Evolutionary conservation across 2,329 filamentous ascomycete genomes (phyloP).

Genomic region (Aspergillus novoparasiticus): DNA sequence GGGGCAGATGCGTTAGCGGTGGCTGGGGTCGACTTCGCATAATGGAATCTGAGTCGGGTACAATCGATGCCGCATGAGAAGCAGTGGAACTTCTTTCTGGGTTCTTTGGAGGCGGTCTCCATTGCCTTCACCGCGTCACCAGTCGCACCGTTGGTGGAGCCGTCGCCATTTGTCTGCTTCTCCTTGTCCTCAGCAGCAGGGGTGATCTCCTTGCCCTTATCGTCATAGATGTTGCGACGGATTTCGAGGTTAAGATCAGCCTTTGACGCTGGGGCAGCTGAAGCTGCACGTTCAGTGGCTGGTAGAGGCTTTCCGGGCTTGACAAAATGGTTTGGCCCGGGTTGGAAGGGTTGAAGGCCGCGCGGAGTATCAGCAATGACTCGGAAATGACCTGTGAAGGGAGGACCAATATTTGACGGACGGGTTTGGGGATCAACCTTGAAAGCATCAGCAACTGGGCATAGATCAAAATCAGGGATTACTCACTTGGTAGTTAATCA

Average conservation of each 20-base stretch:
- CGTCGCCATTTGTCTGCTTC: conserved; percentile 70
- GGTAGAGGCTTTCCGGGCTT: conserved; percentile 63
- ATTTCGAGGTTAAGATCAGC: conserved; percentile 88
- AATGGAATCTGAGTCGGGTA: conserved; percentile 70
- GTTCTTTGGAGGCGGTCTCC: conserved; percentile 62
- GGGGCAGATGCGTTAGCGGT: conserved; percentile 57
- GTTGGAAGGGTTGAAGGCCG: conserved; percentile 93
- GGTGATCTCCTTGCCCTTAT: conserved; percentile 81
- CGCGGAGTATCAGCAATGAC: conserved; percentile 94
- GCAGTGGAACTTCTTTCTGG: conserved; percentile 73
- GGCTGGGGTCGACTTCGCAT: conserved; percentile 64
- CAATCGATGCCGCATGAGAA: conserved; percentile 92
- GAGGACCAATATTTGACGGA: conserved; percentile 91
- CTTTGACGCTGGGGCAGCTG: conserved; percentile 68
- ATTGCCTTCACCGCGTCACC: conserved; percentile 63
- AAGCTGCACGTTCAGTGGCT: conserved; percentile 72
- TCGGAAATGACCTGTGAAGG: conserved; percentile 96
- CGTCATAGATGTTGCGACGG: conserved; percentile 92
- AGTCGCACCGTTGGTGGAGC: conserved; percentile 62
- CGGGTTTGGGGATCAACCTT: conserved; percentile 95
- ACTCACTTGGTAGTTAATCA: conserved; percentile 96
- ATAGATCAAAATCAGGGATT: background rate
- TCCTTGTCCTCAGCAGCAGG: conserved; percentile 69
- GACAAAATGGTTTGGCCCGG: conserved; percentile 72
- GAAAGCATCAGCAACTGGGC: conserved; percentile 3